phyloP scores from a whole-genome alignment of 768 basidiomycete species.

The Naematelia aurantialba region DNA sequence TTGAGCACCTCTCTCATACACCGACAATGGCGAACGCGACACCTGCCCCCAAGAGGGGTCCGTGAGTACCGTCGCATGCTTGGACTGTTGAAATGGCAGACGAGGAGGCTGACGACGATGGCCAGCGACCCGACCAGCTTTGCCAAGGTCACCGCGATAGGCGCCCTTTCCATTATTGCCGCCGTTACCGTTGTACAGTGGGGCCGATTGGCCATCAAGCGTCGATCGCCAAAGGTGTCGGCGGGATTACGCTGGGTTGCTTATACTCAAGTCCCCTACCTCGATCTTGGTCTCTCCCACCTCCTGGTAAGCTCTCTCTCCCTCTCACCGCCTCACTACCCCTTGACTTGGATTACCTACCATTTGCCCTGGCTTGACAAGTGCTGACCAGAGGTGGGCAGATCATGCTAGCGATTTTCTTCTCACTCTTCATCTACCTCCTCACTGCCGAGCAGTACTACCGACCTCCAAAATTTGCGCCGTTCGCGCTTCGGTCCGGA shows the following conservation, averaged over 20 bases:
- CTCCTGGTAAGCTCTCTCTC: not conserved
- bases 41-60: not conserved
- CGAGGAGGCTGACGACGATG: too few species aligned
- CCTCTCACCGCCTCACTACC: too few species aligned
- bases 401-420: not conserved
- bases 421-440: not conserved
- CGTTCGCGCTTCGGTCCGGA: not conserved
- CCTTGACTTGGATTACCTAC: too few species aligned
- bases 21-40: not conserved
- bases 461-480: not conserved
- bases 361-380: too few species aligned
- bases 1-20: too few species aligned
- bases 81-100: too few species aligned
- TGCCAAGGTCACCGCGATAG: too few species aligned
- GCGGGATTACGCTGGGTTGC: not conserved
- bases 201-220: not conserved
- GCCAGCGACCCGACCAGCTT: too few species aligned
- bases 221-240: not conserved
- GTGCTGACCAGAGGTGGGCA: not conserved
- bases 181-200: not conserved
- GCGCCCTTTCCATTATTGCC: not conserved
- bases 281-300: not conserved
- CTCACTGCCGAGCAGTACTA: not conserved
- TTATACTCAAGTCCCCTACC: not conserved
- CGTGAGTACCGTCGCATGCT: not conserved